These are phyloP conservation scores for Daphne laureola DNA, from an alignment of 441 rosid genomes.

Conservation along the genomic window DNA sequence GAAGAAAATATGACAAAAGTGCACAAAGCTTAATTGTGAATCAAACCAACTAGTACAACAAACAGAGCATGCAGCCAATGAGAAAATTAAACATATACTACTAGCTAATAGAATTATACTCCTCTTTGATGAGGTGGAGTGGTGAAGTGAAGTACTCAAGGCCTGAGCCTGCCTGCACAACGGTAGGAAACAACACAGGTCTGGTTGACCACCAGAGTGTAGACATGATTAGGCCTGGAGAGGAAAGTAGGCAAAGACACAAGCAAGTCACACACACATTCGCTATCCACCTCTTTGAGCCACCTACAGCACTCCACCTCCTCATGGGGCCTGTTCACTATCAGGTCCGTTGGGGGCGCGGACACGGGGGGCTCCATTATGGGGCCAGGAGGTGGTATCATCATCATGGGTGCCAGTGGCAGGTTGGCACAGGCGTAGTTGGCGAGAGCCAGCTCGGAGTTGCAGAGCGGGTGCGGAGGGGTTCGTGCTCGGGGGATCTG, in stretches of 20 bases:
- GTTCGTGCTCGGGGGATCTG: background rate
- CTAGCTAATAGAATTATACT: too few species aligned
- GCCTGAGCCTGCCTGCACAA: slow-evolving; percentile 9
- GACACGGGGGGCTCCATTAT: background rate
- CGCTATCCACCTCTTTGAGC: slow-evolving; percentile 10
- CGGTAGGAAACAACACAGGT: slow-evolving; percentile 3
- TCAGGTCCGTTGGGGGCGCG: background rate
- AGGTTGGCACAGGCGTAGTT: slow-evolving; percentile 12
- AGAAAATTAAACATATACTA: too few species aligned
- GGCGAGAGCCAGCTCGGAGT: slow-evolving; percentile 3
- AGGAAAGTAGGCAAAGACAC: slow-evolving; percentile 13
- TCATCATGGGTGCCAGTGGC: background rate
- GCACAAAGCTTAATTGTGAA: too few species aligned
- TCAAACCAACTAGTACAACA: too few species aligned
- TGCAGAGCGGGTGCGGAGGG: slow-evolving; percentile 8
- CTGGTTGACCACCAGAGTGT: slow-evolving; percentile 4
- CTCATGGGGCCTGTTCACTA: background rate
- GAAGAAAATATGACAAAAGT: too few species aligned
- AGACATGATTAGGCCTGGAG: slow-evolving; percentile 12
- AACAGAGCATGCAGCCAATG: too few species aligned
- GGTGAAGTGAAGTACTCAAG: slow-evolving; percentile 7
- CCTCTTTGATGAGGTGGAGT: too few species aligned
- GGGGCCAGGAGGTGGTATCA: background rate
- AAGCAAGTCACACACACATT: slow-evolving; percentile 15
- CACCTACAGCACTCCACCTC: slow-evolving; percentile 12